Percentiles rank a stretch among this genome's conserved stretches.
Conservation (phyloP, 495 filamentous ascomycete species). For the Penicillium nucicola region DNA sequence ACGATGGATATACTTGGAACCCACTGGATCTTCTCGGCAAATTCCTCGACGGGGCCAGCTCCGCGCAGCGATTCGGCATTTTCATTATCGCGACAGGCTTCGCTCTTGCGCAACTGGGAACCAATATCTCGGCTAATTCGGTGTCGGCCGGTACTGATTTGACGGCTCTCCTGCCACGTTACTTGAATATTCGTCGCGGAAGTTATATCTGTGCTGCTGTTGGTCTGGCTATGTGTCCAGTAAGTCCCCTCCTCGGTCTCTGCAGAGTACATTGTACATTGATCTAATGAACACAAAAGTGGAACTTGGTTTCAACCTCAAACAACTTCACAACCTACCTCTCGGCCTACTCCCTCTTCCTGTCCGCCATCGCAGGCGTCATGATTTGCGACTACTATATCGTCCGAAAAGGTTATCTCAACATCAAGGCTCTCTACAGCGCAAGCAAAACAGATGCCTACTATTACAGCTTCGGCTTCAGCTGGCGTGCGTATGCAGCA, state of each 20-base stretch:
- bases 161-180: slow-evolving; percentile 85
- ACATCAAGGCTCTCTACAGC: slow-evolving; percentile 77
- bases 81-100: slow-evolving; percentile 85
- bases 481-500: slow-evolving; percentile 79
- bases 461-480: slow-evolving; percentile 68
- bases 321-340: slow-evolving; percentile 96
- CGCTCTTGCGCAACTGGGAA: slow-evolving; percentile 82
- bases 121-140: slow-evolving; percentile 91
- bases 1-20: slow-evolving; percentile 76
- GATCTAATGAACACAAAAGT: slow-evolving; percentile 46
- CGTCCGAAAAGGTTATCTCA: slow-evolving; percentile 78
- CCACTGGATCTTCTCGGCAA: slow-evolving; percentile 70
- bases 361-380: slow-evolving; percentile 87
- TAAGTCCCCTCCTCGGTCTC: slow-evolving; percentile 17
- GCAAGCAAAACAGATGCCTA: slow-evolving; percentile 65
- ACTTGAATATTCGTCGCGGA: slow-evolving; percentile 83
- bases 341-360: slow-evolving; percentile 92
- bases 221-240: slow-evolving; percentile 83
- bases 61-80: slow-evolving; percentile 78
- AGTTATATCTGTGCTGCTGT: slow-evolving; percentile 84
- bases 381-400: slow-evolving; percentile 90
- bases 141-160: slow-evolving; percentile 88
- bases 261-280: no score
- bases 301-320: slow-evolving; percentile 71
- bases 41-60: slow-evolving; percentile 73